Base-by-base conservation (phyloP, 768 basidiomycete genomes). In the Russula brevipes region DNA sequence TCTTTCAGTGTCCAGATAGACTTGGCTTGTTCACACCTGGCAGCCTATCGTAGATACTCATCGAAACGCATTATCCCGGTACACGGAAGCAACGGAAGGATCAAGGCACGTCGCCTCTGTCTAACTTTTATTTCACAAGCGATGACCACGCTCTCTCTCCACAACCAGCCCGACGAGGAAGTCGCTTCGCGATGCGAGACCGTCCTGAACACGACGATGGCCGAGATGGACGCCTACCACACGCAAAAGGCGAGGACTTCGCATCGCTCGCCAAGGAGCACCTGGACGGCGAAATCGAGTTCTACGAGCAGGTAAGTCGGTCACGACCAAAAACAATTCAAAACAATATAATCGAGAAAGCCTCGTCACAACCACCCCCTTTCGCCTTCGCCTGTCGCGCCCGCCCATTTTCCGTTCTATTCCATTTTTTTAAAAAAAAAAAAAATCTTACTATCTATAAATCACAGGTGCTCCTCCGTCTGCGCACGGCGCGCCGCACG, bases 171-270 rank as follows among this genome's bases (percentile, higher is more conserved):
- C 14, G 78, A 87, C 67, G 85, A 87, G 53, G 85, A 88, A 17
- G 74, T 87, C 65, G 84, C 85, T 2, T 80, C 83, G 3, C 83
- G 92, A 19, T 93, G 89, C 71, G 92, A 95, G 74, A 94, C 92
- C 0, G 89, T 93, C 7, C 76, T 95, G 33, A 94, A 94, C 72
- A 85, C 85, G 9, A 93, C 91, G 2, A 87, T 92, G 85, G 89
- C 92, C 0, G 91, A 94, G 76, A 85, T 94, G 79, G 88, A 90
- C 54, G 84, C 81, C 1, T 89, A 91, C 68, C 89, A 91, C 70
- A 73, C 76, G 0, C 88, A 91, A 72, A 91, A 72, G 70, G 73
- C 7, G 87, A 89, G 69, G 89, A 92, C 67, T 85, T 93, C 64
- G 73, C 76, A 16, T 74, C 71, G 1, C 65, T 89, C 14, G 75